Base-by-base conservation (phyloP, 345 rosid species). In the Chamaenerion angustifolium region DNA sequence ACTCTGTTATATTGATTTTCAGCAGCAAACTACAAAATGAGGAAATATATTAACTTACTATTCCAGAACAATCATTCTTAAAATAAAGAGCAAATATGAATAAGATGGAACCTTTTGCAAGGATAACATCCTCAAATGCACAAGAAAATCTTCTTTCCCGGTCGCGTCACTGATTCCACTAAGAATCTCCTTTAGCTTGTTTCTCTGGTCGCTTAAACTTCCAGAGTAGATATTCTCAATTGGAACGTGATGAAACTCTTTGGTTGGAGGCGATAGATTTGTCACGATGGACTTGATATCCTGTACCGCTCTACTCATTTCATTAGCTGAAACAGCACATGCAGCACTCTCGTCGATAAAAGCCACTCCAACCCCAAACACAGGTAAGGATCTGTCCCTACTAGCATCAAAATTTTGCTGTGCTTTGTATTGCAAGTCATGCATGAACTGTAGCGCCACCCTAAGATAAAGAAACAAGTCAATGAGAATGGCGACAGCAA, bases 351-450 rank as follows among this genome's bases (percentile, higher is more conserved):
- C 96, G 58, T 84, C 87, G 16, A 92, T 60, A 66, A 80, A 84
- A 16, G 83, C 83, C 52, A 92, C 96, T 55, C 93, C 96, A 51
- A 81, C 93, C 45, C 95, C 85, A 73, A 92, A 92, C 10, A 87
- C 96, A 0, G 77, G 77, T 48, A 87, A 72, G 12, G 98, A 80
- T 59, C 81, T 77, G 56, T 92, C 95, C 47, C 75, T 74, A 61
- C 93, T 75, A 0, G 95, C 89, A 48, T 92, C 93, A 48, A 65
- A 87, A 70, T 87, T 84, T 76, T 75, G 83, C 67, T 78, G 87
- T 19, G 89, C 85, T 68, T 70, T 84, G 35, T 48, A 58, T 58
- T 92, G 98, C 82, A 87, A 59, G 64, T 78, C 93, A 42, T 87
- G 93, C 23, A 92, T 85, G 65, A 87, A 92, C 48, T 92, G 89